Conservation (phyloP, 1,139 yeast species). For the Spathaspora sp. region DNA sequence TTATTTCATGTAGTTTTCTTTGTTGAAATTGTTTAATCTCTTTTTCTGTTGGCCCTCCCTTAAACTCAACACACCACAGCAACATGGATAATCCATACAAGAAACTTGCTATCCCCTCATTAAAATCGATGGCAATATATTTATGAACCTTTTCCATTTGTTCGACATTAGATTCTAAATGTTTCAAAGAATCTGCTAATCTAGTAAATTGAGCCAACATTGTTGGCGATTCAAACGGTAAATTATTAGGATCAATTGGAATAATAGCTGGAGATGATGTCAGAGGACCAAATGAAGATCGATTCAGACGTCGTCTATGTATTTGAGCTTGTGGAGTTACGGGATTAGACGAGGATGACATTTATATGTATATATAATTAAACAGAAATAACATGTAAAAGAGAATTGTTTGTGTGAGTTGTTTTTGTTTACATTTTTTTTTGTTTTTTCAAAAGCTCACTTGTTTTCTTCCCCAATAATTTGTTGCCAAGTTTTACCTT, state of each 20-base stretch:
- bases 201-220: slow-evolving; percentile 38
- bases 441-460: slow-evolving; percentile 3
- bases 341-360: slow-evolving; percentile 21
- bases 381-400: not conserved
- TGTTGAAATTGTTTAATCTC: slow-evolving; percentile 34
- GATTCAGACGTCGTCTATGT: slow-evolving; percentile 29
- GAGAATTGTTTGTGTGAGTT: not conserved
- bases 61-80: slow-evolving; percentile 67
- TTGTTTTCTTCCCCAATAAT: slow-evolving; percentile 60
- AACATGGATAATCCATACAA: slow-evolving; percentile 62
- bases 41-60: slow-evolving; percentile 39
- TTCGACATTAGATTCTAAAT: slow-evolving; percentile 22
- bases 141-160: slow-evolving; percentile 27
- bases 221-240: slow-evolving; percentile 36
- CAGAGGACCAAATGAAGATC: slow-evolving; percentile 44
- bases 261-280: slow-evolving; percentile 46
- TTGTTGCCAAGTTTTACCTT: slow-evolving; percentile 83
- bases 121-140: slow-evolving; percentile 49
- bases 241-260: slow-evolving; percentile 38
- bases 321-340: slow-evolving; percentile 8
- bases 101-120: slow-evolving; percentile 63
- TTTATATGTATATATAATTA: slow-evolving; percentile 2
- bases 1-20: slow-evolving; percentile 25
- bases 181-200: slow-evolving; percentile 53
- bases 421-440: slow-evolving; percentile 1